phyloP scores from a whole-genome alignment of 202 grass and related monocot species.

The Panicum hallii region DNA sequence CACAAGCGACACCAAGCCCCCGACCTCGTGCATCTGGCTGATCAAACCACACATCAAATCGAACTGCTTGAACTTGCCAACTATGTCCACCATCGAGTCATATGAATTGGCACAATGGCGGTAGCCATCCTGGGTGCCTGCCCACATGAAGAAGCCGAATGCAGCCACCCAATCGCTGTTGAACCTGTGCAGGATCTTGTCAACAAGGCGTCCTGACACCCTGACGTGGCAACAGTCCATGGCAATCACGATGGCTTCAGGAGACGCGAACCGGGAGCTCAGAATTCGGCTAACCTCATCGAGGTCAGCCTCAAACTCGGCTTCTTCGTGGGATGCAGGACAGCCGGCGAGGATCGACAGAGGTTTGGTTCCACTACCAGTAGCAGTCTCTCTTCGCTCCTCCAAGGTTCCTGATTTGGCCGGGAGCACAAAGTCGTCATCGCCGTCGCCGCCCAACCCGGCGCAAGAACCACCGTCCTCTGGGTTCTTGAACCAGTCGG shows the following conservation, averaged over 20 bases:
- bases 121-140: slow-evolving; percentile 56
- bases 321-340: slow-evolving; percentile 42
- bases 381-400: slow-evolving; percentile 5
- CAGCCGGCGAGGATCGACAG: slow-evolving; percentile 30
- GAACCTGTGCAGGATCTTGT: slow-evolving; percentile 65
- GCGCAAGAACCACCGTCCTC: slow-evolving; percentile 32
- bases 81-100: slow-evolving; percentile 70
- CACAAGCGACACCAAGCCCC: slow-evolving; percentile 60
- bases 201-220: slow-evolving; percentile 54
- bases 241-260: slow-evolving; percentile 65
- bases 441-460: slow-evolving; percentile 36
- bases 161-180: slow-evolving; percentile 66
- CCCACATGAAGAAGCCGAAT: slow-evolving; percentile 86
- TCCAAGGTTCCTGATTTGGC: slow-evolving; percentile 30
- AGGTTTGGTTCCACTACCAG: neutral
- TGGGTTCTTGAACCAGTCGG: slow-evolving; percentile 73
- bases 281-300: slow-evolving; percentile 63
- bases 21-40: slow-evolving; percentile 57
- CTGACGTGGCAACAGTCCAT: slow-evolving; percentile 60
- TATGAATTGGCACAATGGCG: slow-evolving; percentile 56
- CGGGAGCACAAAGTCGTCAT: slow-evolving; percentile 79
- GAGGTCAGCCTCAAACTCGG: slow-evolving; percentile 56
- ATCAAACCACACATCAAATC: slow-evolving; percentile 78
- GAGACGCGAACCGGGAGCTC: slow-evolving; percentile 58
- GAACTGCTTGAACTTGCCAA: slow-evolving; percentile 82